Evolutionary conservation across 257 asterid genomes (phyloP), one percentile per base, ranked within the genome.

Genomic region (Fraxinus quadrangulata): DNA sequence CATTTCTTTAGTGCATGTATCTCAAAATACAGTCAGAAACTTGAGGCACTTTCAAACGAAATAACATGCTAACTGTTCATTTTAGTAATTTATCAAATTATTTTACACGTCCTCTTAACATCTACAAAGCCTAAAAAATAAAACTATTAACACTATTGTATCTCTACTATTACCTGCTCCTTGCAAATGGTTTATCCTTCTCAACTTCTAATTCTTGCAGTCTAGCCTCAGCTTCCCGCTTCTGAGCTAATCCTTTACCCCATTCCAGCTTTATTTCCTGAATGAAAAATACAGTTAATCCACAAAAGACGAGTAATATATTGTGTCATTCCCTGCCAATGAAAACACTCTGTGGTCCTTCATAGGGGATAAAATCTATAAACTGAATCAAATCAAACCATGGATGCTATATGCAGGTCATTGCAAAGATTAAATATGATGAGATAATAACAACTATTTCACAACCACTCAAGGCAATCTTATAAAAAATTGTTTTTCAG

Each of bases 161-260:
- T 39, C 14, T 39, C 10, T 39, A 39, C 42, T 37, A 39, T 39
- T 39, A 39, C 97, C 97, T 92, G 93, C 77, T 87, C 76, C 99
- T 88, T 31, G 99, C 97, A 89, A 95, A 95, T 24, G 98, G 99
- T 82, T 88, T 91, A n/a, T 91, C 89, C 89, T 88, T 95, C 90
- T 95, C 98, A n/a, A 26, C 82, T 82, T 93, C 97, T 33, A 91
- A 39, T 82, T 91, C 99, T 83, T 84, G 84, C 75, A 89, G 68
- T 81, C 85, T 89, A 67, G 88, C 93, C 82, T 95, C 97, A 85
- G 92, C 91, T 87, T 95, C 98, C 77, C 94, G 89, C 87, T 93
- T 95, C 77, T 93, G 99, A 77, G 92, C 92, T 88, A 94, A 81
- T 56, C 98, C 97, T 75, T 92, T 90, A 56, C 97, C 98, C 97